phyloP scores from a whole-genome alignment of 768 basidiomycete species.

The Coprinellus micaceus region DNA sequence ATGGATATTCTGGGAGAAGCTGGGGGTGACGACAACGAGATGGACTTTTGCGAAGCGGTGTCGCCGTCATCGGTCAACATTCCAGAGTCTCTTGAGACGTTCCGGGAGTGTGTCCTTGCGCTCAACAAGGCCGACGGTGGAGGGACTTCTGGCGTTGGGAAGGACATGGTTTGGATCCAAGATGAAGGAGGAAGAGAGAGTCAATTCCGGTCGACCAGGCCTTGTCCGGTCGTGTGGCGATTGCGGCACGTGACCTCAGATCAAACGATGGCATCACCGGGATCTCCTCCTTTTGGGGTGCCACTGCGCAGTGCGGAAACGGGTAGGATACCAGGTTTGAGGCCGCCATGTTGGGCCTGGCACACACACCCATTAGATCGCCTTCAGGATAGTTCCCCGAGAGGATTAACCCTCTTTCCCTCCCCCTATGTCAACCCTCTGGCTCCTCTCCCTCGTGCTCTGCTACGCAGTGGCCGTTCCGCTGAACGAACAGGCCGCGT shows the following conservation, averaged over 20 bases:
- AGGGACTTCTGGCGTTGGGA: not conserved
- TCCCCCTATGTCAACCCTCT: not conserved
- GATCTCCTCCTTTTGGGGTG: too few relatives aligned
- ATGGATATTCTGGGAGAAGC: constrained; percentile 45
- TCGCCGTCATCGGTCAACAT: constrained; percentile 40
- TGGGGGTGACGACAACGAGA: constrained; percentile 66
- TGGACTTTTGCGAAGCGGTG: constrained; percentile 76
- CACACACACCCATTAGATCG: not conserved
- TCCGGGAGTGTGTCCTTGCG: not conserved
- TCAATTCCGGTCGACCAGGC: too few relatives aligned
- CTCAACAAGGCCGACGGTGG: not conserved
- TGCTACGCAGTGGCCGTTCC: not conserved
- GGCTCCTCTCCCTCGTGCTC: not conserved
- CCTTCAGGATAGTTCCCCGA: not conserved
- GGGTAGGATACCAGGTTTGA: too few relatives aligned
- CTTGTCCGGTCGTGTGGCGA: too few relatives aligned
- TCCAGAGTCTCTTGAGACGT: constrained; percentile 27
- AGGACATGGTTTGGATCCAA: too few relatives aligned
- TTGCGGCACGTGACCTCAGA: too few relatives aligned
- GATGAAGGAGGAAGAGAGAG: not conserved
- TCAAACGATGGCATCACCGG: too few relatives aligned
- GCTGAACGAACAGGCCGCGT: not conserved
- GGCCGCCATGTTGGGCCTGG: too few relatives aligned
- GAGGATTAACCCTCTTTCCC: too few relatives aligned
- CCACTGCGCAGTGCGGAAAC: too few relatives aligned